Conservation (phyloP, 2,329 filamentous ascomycete species). For the Diaporthe eres region DNA sequence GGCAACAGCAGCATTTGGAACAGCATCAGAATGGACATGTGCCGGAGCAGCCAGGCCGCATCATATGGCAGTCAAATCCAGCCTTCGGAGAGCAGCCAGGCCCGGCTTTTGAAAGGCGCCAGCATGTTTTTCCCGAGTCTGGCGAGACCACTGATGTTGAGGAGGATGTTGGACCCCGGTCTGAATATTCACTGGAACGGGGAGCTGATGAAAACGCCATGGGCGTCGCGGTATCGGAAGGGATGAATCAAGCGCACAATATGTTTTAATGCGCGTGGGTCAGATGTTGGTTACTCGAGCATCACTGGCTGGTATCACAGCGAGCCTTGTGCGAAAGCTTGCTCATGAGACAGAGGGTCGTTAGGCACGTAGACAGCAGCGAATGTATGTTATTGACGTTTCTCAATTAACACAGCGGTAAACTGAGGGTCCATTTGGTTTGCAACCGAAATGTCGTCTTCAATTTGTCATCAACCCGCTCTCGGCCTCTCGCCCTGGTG, state of each 20-base stretch:
- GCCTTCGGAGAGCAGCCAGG: neutral
- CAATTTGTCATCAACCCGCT: constrained; percentile 2
- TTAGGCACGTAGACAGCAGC: constrained; percentile 4
- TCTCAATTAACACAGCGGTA: neutral
- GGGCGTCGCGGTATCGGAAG: neutral
- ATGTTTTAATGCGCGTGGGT: neutral
- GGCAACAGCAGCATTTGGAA: neutral
- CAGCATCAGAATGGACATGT: neutral
- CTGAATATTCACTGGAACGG: neutral
- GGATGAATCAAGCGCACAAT: neutral
- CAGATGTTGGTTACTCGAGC: neutral
- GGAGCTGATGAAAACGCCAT: neutral
- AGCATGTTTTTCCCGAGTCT: neutral
- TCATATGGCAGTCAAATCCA: neutral
- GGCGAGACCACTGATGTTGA: neutral
- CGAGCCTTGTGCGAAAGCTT: neutral
- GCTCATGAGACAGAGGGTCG: neutral
- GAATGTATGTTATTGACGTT: neutral
- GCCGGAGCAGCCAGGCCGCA: neutral
- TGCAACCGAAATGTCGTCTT: neutral
- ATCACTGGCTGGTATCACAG: neutral
- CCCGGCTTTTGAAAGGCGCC: neutral
- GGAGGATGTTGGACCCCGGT: neutral
- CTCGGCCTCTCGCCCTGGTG: neutral
- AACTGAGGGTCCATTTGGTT: neutral